Base-by-base conservation (phyloP, 495 filamentous ascomycete genomes). In the Geoglossum glabrum region DNA sequence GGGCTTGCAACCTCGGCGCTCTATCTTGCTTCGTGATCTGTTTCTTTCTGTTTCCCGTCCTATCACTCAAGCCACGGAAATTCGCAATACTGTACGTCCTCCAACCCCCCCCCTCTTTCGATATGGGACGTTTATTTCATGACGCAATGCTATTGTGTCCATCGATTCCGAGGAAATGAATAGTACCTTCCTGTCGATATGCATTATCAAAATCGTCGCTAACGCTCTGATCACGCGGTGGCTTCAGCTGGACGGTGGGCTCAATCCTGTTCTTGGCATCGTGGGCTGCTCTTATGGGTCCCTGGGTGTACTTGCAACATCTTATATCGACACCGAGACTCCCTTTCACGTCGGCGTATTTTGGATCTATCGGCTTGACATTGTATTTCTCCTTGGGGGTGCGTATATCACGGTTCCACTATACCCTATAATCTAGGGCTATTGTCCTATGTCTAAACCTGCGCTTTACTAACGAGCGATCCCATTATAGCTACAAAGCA, bases 331-430 rank as follows among this genome's bases (percentile, higher is more conserved):
- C 79, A 56, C 74, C 87, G 59, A 79, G 92, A 60, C 70, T 98
- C 55, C 92, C 93, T 11, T 98, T 98, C 67, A 96, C 92, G 21
- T 88, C 88, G 54, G 86, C 88, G 28, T 98, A 98, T 75, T 96
- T 98, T 73, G 92, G 90, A 43, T 93, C 86, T 43, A 94, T 98
- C 61, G 82, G 72, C 1, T 68, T 96, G 65, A 96, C 92, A 4
- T 72, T 98, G 34, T 95, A 88, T 69, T 96, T 94, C 70, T 82
- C 90, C 19, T 74, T 95, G 61, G 85, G 85, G 57, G 92, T 96
- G 79, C 78, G 88, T 86, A 3, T 40, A 15, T 15, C 49, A 27
- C 17, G 1, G 1, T 52, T n/a, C 23, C 19, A n/a, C 36, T 15
- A 27, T 28, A 1, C 23, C 25, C 49, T 27, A 27, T 13, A 8